These are phyloP conservation scores for Curvularia sp. DNA, from an alignment of 2,329 filamentous ascomycete genomes.

Conservation along the genomic window DNA sequence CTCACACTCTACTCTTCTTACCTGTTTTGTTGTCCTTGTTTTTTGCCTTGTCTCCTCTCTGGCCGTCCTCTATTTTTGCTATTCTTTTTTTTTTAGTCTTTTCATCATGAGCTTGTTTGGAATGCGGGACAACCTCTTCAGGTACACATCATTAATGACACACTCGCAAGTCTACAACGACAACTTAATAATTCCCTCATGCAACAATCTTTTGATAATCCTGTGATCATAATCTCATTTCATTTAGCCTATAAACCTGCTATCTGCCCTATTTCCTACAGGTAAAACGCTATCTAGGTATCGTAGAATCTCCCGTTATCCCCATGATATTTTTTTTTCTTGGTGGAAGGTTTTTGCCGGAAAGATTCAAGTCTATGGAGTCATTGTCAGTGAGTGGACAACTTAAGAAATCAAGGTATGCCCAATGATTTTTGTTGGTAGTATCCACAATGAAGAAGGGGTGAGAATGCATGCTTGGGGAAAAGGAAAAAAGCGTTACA, in stretches of 20 bases:
- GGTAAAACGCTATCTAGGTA: constrained; percentile 13
- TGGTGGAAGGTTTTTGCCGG: not conserved
- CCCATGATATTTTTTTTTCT: not conserved
- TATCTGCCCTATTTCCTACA: constrained; percentile 6
- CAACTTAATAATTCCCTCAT: too few species aligned
- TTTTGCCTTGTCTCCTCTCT: not conserved
- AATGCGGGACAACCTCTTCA: not conserved
- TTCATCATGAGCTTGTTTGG: not conserved
- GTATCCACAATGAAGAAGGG: not conserved
- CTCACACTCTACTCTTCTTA: not conserved
- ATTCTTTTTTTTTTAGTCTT: not conserved
- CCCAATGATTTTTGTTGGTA: not conserved
- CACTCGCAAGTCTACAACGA: not conserved
- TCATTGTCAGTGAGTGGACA: constrained; percentile 19
- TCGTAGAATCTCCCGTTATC: constrained; percentile 6
- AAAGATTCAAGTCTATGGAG: constrained; percentile 16
- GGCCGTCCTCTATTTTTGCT: not conserved
- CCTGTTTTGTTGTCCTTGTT: not conserved
- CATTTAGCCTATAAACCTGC: not conserved
- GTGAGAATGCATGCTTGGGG: not conserved
- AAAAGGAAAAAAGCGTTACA: constrained; percentile 3
- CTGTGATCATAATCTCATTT: constrained; percentile 1
- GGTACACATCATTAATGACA: not conserved
- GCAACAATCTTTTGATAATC: too few species aligned
- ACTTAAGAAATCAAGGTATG: constrained; percentile 12